These are phyloP conservation scores for Hibiscus mutabilis DNA, from an alignment of 345 rosid species.

Conservation along the genomic window DNA sequence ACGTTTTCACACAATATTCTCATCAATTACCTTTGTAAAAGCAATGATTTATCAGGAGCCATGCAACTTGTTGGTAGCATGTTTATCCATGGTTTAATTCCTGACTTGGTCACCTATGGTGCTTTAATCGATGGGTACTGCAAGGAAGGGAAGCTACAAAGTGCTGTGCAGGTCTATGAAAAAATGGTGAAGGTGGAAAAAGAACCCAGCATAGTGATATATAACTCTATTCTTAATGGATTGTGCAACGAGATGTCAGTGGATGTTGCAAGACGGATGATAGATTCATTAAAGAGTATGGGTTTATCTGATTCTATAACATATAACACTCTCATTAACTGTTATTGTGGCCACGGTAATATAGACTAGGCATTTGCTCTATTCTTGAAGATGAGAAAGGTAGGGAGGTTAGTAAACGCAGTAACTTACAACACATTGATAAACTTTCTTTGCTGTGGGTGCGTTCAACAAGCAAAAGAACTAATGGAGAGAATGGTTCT, in stretches of 20 bases:
- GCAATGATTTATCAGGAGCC: not conserved
- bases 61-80: not conserved
- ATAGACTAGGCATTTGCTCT: slow-evolving; percentile 33
- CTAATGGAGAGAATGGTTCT: slow-evolving; percentile 33
- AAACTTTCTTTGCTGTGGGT: slow-evolving; percentile 36
- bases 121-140: not conserved
- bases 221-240: not conserved
- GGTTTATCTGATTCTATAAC: slow-evolving; percentile 34
- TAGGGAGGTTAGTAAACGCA: slow-evolving; percentile 20
- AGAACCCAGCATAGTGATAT: not conserved
- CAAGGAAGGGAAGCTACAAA: not conserved
- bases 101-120: not conserved
- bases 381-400: slow-evolving; percentile 28
- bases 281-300: slow-evolving; percentile 16
- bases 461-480: not conserved
- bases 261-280: slow-evolving; percentile 6
- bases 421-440: slow-evolving; percentile 53
- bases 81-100: not conserved
- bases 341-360: slow-evolving; percentile 32
- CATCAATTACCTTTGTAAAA: not conserved
- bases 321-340: slow-evolving; percentile 45
- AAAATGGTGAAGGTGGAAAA: not conserved
- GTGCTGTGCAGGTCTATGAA: not conserved
- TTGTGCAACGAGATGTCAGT: not conserved
- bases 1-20: not conserved